Base-by-base conservation (phyloP, 768 basidiomycete genomes). In the Collybiopsis luxurians region DNA sequence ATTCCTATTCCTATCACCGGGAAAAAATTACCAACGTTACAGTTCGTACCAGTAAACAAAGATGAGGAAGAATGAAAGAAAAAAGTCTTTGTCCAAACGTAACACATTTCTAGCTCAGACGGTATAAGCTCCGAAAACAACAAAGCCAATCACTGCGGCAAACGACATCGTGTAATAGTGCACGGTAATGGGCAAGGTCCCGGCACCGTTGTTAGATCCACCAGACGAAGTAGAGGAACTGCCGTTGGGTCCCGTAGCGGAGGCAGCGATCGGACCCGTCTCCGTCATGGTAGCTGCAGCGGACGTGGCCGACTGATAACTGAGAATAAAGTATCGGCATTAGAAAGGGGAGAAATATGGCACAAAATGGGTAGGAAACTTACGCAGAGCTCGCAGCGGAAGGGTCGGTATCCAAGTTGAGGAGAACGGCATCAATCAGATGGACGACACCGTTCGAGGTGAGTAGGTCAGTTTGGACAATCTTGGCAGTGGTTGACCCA, bases 391-490 rank as follows among this genome's bases (percentile, higher is more conserved):
- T 73, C 4, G 85, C 86, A 0, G 75, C 78, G 4, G 61, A 60
- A 9, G 73, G 44, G 63, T 86, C 69, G 2, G 57, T 61, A 6
- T 75, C 66, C 3, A 74, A 71, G 66, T 83, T 77, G 15, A 81
- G 40, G 30, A 89, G 73, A 10, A 85, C 81, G 17, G 70, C 61
- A 60, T 86, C 74, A 57, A 87, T 77, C 40, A 86, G 66, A 66
- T 91, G 87, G 9, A 87, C 67, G 40, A 90, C 90, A 45, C 89
- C 89, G 60, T 91, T 90, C 17, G 75, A 65, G 24, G 81, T 67
- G 61, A 90, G 71, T 4, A 87, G 75, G 65, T 91, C 86, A 13
- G 81, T 67, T 50, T 76, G 74, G 40, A 86, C 63, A 62, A 91
- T 80, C 60, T 69, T 74, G 5, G 83, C 86, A 38, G 76, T 71